Conservation (phyloP, 257 asterid genomes). For the Solanum sitiens region DNA sequence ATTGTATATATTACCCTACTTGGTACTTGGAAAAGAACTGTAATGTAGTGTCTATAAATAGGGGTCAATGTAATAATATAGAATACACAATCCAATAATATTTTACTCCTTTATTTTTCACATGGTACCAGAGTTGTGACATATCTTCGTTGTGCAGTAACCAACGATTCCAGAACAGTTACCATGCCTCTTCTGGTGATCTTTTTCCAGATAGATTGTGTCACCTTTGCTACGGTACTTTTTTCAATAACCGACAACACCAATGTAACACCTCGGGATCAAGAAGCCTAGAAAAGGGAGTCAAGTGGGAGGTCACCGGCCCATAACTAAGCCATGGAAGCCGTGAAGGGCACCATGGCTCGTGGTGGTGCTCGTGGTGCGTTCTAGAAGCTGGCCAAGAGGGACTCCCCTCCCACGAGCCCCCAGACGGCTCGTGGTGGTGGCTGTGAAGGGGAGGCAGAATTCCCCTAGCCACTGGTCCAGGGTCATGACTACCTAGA, state of each 20-base stretch:
- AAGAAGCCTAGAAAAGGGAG: background rate
- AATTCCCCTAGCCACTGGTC: background rate
- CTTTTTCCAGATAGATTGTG: background rate
- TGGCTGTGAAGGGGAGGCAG: background rate
- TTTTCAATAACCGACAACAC: background rate
- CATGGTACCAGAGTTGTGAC: background rate
- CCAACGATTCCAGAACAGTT: background rate
- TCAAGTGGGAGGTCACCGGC: background rate
- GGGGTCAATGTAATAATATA: background rate
- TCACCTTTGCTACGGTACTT: background rate
- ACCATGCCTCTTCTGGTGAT: background rate
- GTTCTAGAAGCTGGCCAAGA: background rate
- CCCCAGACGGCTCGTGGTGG: background rate
- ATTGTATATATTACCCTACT: background rate
- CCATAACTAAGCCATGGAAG: background rate
- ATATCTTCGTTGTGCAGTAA: background rate
- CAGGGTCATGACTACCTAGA: background rate
- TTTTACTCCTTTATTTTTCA: background rate
- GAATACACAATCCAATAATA: background rate
- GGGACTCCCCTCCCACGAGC: background rate
- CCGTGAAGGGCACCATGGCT: background rate
- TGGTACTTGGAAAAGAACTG: background rate
- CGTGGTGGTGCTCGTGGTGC: background rate
- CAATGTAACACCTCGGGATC: background rate
- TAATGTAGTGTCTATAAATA: background rate